Evolutionary conservation across 2,329 filamentous ascomycete genomes (phyloP).

Genomic region (Diaporthe batatas): DNA sequence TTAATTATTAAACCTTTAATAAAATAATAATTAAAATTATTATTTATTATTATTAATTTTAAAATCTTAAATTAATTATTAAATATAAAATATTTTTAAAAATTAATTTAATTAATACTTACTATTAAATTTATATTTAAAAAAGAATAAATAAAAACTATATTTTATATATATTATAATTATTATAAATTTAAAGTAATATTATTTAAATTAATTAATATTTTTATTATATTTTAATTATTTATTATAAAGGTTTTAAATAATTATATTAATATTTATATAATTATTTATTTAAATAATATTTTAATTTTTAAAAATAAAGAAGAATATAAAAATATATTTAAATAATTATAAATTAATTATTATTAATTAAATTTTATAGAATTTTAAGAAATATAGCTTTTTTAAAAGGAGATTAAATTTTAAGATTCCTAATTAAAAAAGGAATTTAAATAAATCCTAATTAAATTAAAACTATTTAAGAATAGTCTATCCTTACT

Average conservation of each 20-base stretch:
- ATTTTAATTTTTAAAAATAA: not conserved
- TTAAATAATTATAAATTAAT: not conserved
- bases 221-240: not conserved
- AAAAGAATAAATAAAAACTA: not conserved
- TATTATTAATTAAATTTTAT: not conserved
- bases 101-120: not conserved
- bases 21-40: too few species aligned
- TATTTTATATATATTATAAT: not conserved
- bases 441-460: not conserved
- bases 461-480: not conserved
- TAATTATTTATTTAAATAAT: conserved; percentile 5
- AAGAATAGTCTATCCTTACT: not conserved
- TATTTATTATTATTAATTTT: too few species aligned
- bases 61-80: not conserved
- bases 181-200: not conserved
- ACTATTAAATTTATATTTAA: not conserved
- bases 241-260: not conserved
- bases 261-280: not conserved
- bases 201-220: not conserved
- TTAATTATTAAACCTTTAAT: not conserved
- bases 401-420: not conserved
- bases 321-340: not conserved
- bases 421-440: not conserved
- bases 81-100: not conserved
- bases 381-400: not conserved